Evolutionary conservation across 306 rosid species (phyloP).

Genomic region (Pueraria montana): DNA sequence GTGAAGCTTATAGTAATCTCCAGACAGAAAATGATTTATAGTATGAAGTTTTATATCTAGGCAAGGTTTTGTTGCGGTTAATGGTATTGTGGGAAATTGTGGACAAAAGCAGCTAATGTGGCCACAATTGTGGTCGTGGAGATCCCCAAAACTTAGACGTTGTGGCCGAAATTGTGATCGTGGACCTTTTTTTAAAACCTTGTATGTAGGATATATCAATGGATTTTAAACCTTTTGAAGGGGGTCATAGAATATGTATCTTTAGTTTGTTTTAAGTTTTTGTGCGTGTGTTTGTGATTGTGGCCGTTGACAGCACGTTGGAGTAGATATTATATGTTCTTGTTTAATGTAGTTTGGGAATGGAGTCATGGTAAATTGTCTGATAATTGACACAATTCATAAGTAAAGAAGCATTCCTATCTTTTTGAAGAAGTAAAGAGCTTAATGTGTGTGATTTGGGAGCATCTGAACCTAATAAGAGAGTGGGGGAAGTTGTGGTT

Average conservation of each 20-base stretch:
- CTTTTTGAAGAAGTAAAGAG: background rate
- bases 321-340: background rate
- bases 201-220: background rate
- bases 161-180: background rate
- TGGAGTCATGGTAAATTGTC: background rate
- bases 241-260: background rate
- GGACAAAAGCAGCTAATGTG: background rate
- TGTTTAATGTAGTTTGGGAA: background rate
- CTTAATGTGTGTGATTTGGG: background rate
- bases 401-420: background rate
- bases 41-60: background rate
- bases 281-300: background rate
- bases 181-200: background rate
- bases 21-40: background rate
- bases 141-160: background rate
- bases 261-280: constrained; percentile 21
- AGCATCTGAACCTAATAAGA: background rate
- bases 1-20: background rate
- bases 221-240: constrained; percentile 20
- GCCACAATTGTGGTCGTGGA: background rate
- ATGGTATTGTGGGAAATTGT: background rate
- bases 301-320: background rate
- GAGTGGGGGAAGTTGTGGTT: background rate
- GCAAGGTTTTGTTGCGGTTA: background rate
- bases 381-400: background rate